Conservation (phyloP, 306 rosid genomes). For the Vicia villosa region DNA sequence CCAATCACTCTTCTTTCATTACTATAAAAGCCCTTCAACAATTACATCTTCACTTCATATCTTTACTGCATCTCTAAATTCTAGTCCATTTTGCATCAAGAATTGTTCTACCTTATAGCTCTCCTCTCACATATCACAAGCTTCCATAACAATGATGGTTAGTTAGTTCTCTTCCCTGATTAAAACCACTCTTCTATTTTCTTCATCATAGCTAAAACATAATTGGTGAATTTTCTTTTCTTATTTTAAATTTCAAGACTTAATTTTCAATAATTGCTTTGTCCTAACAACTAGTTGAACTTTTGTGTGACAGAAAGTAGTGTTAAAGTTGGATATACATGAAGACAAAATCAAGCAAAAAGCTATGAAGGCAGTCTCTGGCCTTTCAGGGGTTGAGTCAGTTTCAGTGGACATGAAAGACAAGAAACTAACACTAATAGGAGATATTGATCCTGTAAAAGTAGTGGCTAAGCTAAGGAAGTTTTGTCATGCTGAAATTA, state of each 20-base stretch:
- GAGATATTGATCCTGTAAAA: slow-evolving; percentile 59
- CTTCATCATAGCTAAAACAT: no score
- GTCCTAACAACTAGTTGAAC: not conserved
- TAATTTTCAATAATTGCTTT: no score
- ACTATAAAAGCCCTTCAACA: not conserved
- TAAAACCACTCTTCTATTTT: no score
- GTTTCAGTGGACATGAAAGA: slow-evolving; percentile 62
- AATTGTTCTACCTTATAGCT: not conserved
- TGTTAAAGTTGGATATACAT: slow-evolving; percentile 48
- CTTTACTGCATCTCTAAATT: not conserved
- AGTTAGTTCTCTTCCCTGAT: no score
- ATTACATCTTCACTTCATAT: slow-evolving; percentile 14
- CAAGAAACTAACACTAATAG: slow-evolving; percentile 55
- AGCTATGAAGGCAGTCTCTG: slow-evolving; percentile 63
- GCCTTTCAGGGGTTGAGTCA: slow-evolving; percentile 64
- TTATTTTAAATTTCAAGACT: no score
- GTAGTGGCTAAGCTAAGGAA: slow-evolving; percentile 59
- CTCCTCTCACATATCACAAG: not conserved
- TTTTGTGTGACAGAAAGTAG: slow-evolving; percentile 52
- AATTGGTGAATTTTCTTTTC: no score
- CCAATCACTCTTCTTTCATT: not conserved
- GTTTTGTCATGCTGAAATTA: slow-evolving; percentile 41
- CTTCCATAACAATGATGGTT: slow-evolving; percentile 42
- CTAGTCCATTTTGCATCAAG: slow-evolving; percentile 3
- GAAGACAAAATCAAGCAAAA: slow-evolving; percentile 55